Percentiles rank a stretch among this genome's conserved stretches.
These are phyloP conservation scores for Sporopachydermia lactativora DNA, from an alignment of 805 yeast species.

Conservation along the genomic window DNA sequence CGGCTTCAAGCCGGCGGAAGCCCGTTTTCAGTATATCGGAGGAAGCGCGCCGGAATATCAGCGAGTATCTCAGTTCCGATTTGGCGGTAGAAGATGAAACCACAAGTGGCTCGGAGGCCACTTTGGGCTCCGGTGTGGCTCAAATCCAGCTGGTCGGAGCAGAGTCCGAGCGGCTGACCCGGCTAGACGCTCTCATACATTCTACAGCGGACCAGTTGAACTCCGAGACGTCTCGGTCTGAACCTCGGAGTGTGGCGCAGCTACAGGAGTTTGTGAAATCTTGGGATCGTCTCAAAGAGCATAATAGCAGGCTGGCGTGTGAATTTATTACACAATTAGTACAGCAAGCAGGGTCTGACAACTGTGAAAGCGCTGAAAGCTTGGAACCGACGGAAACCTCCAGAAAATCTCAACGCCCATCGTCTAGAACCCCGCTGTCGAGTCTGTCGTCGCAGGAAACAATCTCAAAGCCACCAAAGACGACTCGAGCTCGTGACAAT, in stretches of 20 bases:
- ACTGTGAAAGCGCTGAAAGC: constrained; percentile 6
- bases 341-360: constrained; percentile 4
- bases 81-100: neutral
- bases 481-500: constrained; percentile 10
- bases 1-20: neutral
- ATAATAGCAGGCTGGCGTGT: neutral
- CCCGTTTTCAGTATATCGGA: neutral
- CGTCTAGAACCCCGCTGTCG: constrained; percentile 3
- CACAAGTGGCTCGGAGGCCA: too few relatives aligned
- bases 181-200: neutral
- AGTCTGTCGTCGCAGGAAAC: constrained; percentile 1
- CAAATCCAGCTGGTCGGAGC: neutral
- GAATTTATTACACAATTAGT: constrained; percentile 3
- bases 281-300: neutral
- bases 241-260: neutral
- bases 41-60: neutral
- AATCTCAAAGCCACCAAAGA: constrained; percentile 5
- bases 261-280: neutral
- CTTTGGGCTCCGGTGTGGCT: neutral
- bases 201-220: neutral
- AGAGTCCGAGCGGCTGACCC: neutral
- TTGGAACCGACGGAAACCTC: constrained; percentile 3
- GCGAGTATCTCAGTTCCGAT: constrained; percentile 1
- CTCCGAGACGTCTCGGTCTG: too few relatives aligned
- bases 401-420: constrained; percentile 4